Conservation (phyloP, 768 basidiomycete species). For the Cantharellus cinnabarinus region DNA sequence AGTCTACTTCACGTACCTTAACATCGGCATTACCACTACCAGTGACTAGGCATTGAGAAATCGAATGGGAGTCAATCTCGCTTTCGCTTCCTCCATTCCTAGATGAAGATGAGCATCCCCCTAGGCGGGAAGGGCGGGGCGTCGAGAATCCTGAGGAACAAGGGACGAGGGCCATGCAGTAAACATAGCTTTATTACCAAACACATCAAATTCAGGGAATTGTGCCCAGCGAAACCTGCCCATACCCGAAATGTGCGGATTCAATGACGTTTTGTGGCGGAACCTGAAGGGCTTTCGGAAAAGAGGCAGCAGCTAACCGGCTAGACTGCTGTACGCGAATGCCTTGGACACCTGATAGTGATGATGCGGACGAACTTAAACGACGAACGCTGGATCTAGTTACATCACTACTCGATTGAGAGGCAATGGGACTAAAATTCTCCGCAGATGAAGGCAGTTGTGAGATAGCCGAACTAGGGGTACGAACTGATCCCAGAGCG, state of each 20-base stretch:
- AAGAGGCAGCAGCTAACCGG: neutral
- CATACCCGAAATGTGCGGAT: slow-evolving; percentile 76
- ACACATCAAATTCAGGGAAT: too few species aligned
- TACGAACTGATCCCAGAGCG: neutral
- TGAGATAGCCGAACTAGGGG: too few species aligned
- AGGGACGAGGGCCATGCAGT: slow-evolving; percentile 45
- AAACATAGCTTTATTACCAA: slow-evolving; percentile 29
- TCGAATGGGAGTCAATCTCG: neutral
- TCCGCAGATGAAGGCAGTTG: too few species aligned
- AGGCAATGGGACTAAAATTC: too few species aligned
- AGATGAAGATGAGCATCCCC: neutral
- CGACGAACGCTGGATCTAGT: neutral
- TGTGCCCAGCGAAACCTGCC: neutral
- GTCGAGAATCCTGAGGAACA: slow-evolving; percentile 14
- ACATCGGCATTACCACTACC: slow-evolving; percentile 84
- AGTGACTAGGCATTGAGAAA: slow-evolving; percentile 31
- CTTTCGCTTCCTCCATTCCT: slow-evolving; percentile 11
- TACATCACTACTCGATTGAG: too few species aligned
- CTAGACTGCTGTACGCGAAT: neutral
- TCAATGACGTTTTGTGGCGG: slow-evolving; percentile 53
- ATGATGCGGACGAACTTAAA: neutral
- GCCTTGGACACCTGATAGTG: neutral
- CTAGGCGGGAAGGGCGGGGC: too few species aligned
- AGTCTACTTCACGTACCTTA: slow-evolving; percentile 29
- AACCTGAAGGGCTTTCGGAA: slow-evolving; percentile 27